Conservation (phyloP, 805 yeast genomes). For the Metschnikowia vanudenii region DNA sequence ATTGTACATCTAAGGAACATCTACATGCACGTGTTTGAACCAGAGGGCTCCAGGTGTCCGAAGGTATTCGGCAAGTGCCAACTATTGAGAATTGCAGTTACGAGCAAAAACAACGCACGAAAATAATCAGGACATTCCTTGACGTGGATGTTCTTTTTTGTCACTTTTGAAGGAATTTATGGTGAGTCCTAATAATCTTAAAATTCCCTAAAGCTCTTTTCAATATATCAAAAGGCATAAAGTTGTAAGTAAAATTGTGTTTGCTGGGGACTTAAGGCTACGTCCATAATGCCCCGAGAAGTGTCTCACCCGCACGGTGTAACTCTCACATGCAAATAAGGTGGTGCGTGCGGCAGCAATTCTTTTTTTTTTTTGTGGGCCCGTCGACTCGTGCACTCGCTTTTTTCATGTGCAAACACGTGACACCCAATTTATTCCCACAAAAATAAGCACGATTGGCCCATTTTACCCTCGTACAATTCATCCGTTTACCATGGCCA, state of each 20-base stretch:
- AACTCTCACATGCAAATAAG: slow-evolving; percentile 1
- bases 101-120: too few species aligned
- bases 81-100: neutral
- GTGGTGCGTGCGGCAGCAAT: neutral
- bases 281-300: too few species aligned
- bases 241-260: too few species aligned
- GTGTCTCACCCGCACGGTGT: too few species aligned
- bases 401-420: slow-evolving; percentile 10
- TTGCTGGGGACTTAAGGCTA: too few species aligned
- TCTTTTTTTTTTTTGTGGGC: neutral
- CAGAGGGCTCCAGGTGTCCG: neutral
- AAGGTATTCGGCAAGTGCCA: slow-evolving; percentile 4
- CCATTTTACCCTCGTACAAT: neutral
- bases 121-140: too few species aligned
- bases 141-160: too few species aligned
- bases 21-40: neutral
- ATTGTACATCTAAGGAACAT: neutral
- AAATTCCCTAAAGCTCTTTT: too few species aligned
- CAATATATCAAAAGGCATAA: too few species aligned
- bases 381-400: slow-evolving; percentile 7
- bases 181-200: too few species aligned
- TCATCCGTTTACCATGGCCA: slow-evolving; percentile 6
- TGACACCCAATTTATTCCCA: slow-evolving; percentile 8
- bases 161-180: too few species aligned
- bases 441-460: slow-evolving; percentile 8